Evolutionary conservation across 2,329 filamentous ascomycete genomes (phyloP).

Genomic region (Purpureocillium takamizusanense): DNA sequence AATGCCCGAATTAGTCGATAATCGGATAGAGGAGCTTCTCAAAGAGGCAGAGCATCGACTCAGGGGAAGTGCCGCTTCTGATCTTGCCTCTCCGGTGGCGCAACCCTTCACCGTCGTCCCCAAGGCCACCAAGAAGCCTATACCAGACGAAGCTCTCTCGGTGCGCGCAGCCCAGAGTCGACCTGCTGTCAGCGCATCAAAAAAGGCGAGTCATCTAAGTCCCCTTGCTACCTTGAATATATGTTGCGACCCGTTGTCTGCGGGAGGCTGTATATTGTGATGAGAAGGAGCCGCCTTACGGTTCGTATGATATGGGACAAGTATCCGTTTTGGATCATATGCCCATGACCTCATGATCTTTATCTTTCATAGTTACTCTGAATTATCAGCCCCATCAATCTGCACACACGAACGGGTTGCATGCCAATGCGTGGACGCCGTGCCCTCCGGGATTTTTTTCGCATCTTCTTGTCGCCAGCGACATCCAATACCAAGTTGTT

Average conservation of each 20-base stretch:
- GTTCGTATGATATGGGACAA: conserved; percentile 27
- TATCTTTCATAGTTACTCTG: conserved; percentile 67
- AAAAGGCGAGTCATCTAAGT: no score
- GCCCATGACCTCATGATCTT: conserved; percentile 53
- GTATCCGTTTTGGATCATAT: conserved; percentile 30
- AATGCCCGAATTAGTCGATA: no score
- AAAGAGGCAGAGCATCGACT: not conserved
- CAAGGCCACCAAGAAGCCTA: no score
- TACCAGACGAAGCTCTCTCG: no score
- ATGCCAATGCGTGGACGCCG: no score
- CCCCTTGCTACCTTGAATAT: no score
- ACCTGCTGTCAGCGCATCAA: not conserved
- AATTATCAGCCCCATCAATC: conserved; percentile 19
- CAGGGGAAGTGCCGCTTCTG: no score
- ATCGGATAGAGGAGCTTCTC: not conserved
- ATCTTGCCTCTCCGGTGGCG: no score
- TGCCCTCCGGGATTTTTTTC: not conserved
- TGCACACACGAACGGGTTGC: no score
- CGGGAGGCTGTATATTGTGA: conserved; percentile 19
- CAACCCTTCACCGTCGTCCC: no score
- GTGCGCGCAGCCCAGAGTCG: no score
- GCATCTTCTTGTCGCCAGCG: not conserved
- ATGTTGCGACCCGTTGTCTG: no score
- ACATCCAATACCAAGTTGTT: not conserved
- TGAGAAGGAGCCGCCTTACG: conserved; percentile 29